Base-by-base conservation (phyloP, 306 rosid species). In the Cyclanthera cordifolia region DNA sequence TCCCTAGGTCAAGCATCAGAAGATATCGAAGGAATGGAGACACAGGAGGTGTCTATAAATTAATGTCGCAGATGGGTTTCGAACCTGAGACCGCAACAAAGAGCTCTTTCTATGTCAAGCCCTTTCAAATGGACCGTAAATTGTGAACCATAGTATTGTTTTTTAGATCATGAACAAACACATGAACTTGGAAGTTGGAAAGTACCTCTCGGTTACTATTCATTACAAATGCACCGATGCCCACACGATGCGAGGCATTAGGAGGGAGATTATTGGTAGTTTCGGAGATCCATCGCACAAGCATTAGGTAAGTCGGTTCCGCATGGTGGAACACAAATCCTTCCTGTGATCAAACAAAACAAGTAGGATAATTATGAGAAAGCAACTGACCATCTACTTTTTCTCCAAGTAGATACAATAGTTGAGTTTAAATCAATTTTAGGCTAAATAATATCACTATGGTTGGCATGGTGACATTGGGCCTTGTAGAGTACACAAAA, bases 281-380 rank as follows among this genome's bases (percentile, higher is more conserved):
- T 19, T 84, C 73, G 12, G 96, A 77, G 75, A 92, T 74, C 97
- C 97, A 92, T 28, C 45, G 3, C 4, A 81, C 95, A 25, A 92
- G 91, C 96, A 92, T 92, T 70, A 92, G 19, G 81, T 92, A 84
- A 68, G 87, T 85, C 27, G 85, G 65, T 71, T 92, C 97, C 17
- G 97, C 96, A 81, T 92, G 96, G 74, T 92, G 97, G 73, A 84
- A 92, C 61, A 73, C 71, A 68, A 89, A 91, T 69, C 97, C 97
- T 75, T 85, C 92, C 97, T 91, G 80, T 21, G 45, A 21, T 64
- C n/a, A 61, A 17, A 37, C 2, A 9, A 25, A 61, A 61, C 50
- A 39, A 20, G 17, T 30, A 61, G 50, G 28, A 10, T 17, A 37
- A 39, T 39, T 61, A n/a, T 61, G 30, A 15, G 19, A 12, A 28